A percentile compares a stretch with the other conserved stretches of the same genome.
phyloP scores from a whole-genome alignment of 2,329 filamentous ascomycete species.

The Sordariomycetes sp. region DNA sequence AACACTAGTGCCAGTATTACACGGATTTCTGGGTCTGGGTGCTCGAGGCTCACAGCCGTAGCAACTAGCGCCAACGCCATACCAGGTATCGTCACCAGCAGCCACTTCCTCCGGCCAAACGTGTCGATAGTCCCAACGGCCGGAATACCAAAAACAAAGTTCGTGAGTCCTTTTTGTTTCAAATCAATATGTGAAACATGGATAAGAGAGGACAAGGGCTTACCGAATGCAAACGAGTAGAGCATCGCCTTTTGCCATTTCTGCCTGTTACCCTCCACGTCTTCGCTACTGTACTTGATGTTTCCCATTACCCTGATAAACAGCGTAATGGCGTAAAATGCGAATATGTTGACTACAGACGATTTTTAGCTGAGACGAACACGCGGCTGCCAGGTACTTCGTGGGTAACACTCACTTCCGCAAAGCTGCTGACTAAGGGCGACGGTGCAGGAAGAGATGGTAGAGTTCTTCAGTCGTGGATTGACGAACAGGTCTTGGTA shows the following conservation, averaged over 20 bases:
- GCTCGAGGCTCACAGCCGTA: conserved; percentile 15
- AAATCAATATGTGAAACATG: background rate
- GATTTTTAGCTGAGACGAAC: background rate
- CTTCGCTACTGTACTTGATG: background rate
- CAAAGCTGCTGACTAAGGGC: conserved; percentile 18
- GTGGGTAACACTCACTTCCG: conserved; percentile 8
- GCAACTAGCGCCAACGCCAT: conserved; percentile 27
- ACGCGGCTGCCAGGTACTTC: background rate
- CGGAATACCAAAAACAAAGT: conserved; percentile 21
- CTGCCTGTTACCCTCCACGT: conserved; percentile 20
- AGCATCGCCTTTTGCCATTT: conserved; percentile 22
- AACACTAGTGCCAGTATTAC: conserved; percentile 44
- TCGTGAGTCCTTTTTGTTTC: conserved; percentile 1
- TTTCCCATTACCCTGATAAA: background rate
- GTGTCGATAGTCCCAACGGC: conserved; percentile 25
- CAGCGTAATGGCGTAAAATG: conserved; percentile 26
- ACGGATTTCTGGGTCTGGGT: conserved; percentile 20
- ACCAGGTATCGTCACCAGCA: conserved; percentile 25
- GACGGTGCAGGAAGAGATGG: conserved; percentile 17
- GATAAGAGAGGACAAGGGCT: conserved; percentile 6
- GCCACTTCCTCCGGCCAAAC: conserved; percentile 26
- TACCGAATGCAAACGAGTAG: conserved; percentile 25
- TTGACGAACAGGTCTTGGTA: background rate
- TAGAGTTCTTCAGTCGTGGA: conserved; percentile 15
- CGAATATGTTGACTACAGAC: conserved; percentile 19